Conservation (phyloP, 495 filamentous ascomycete genomes). For the Penicillium canariense region DNA sequence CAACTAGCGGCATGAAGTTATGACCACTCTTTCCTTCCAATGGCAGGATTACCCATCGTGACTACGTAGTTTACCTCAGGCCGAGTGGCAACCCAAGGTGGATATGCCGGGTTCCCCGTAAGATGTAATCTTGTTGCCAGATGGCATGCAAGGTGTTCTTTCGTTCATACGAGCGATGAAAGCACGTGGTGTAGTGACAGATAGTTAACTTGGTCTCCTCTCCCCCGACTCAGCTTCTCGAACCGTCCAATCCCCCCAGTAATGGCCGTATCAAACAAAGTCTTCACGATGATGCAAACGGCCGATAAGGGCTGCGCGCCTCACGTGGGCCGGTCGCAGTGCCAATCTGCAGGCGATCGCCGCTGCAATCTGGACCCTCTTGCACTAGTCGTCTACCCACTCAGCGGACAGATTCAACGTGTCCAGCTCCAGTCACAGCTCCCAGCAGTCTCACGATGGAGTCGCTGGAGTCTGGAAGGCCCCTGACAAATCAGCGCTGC, state of each 20-base stretch:
- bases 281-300: slow-evolving; percentile 19
- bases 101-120: slow-evolving; percentile 21
- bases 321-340: slow-evolving; percentile 19
- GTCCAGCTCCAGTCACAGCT: slow-evolving; percentile 9
- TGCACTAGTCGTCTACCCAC: neutral
- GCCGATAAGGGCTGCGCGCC: slow-evolving; percentile 25
- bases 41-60: slow-evolving; percentile 12
- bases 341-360: slow-evolving; percentile 7
- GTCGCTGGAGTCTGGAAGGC: neutral
- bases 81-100: slow-evolving; percentile 28
- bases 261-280: slow-evolving; percentile 7
- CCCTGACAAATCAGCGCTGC: slow-evolving; percentile 8
- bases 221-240: too few relatives aligned
- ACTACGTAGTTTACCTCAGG: slow-evolving; percentile 23
- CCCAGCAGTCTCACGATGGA: slow-evolving; percentile 1
- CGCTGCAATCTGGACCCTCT: slow-evolving; percentile 7
- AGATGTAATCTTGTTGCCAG: too few relatives aligned
- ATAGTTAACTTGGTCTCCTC: too few relatives aligned
- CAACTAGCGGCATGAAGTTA: neutral
- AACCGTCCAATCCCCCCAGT: too few relatives aligned
- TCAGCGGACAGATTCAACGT: slow-evolving; percentile 1
- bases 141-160: neutral
- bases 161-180: too few relatives aligned
- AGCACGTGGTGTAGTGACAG: too few relatives aligned
- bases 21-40: neutral